Evolutionary conservation across 495 filamentous ascomycete species (phyloP), one percentile per base, ranked within the genome.

Genomic region (Aspergillus leporis): DNA sequence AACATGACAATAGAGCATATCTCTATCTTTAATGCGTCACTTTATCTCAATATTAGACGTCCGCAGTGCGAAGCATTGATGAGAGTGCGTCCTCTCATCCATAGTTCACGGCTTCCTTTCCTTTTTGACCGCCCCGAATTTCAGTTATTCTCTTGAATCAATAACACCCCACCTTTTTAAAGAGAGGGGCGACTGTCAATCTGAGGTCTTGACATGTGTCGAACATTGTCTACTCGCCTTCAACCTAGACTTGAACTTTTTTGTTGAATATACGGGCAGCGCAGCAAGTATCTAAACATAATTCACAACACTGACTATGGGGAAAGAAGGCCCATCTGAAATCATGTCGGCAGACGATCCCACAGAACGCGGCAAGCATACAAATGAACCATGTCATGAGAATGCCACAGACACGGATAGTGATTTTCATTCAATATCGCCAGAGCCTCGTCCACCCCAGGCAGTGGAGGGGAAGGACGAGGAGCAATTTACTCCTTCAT

Each of bases 401-500:
- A 31, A 16, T 13, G 21, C 19, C 23, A 13, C 28, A 48, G 38
- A 32, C 18, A 47, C 25, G 14, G 50, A 55, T 13, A 32, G 53
- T 19, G 51, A 58, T 40, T 38, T 45, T 16, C 55, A 60, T 3
- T 61, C 56, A 8, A 46, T 57, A 40, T 61, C 59, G 5, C 55
- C 51, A n/a, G 36, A 18, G 41, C 53, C 53, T 28, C 52, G 57
- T 9, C 41, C 50, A 12, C 14, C 23, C 14, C 58, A 47, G 14
- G 38, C 52, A 5, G 23, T 61, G 1, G 62, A 66, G 31, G 66
- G 64, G 6, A 67, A 70, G 48, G 60, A 68, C 28, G 63, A 58
- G 3, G 65, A 64, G 7, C 66, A 68, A 45, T 18, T 52, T 16
- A 47, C 51, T 19, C 43, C 43, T 23, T 30, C 23, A 10, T 55